Base-by-base conservation (phyloP, 2,329 filamentous ascomycete genomes). In the Ceratocystis huliohia region DNA sequence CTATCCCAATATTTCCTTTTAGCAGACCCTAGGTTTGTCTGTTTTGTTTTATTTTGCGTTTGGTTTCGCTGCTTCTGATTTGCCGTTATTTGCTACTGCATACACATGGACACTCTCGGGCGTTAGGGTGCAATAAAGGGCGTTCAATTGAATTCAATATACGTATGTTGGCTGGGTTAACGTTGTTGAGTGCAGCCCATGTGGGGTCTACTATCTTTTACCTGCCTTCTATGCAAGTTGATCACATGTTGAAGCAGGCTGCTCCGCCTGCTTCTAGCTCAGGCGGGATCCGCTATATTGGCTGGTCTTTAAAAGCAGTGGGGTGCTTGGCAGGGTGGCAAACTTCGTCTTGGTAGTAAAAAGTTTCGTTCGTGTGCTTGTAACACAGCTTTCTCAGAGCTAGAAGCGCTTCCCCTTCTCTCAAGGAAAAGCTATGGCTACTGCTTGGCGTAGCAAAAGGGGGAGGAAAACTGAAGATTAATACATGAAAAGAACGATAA, bases 91-190 rank as follows among this genome's bases (percentile, higher is more conserved):
- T 53, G 22, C 48, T 25, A n/a, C 53, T 57, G n/a, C 28, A 33
- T 57, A 8, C 53, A 57, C 8, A 22, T 22, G 22, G 56, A 41
- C 48, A 22, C 25, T 15, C 22, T 22, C 8, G 64, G 67, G 67
- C 64, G 64, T 68, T 66, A n/a, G 37, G 64, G 64, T 66, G 67
- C 44, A 66, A 66, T 64, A 68, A 66, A 61, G 63, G 66, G 37
- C 45, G 56, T 41, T 57, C 28, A 22, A n/a, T 57, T 57, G 53
- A 57, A 33, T 30, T 30, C 53, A 57, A 30, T 57, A 57, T 33
- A 33, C 37, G 53, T 30, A 25, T 17, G 30, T 57, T 30, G 62
- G 37, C 37, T 41, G 37, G 37, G 8, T 41, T 41, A 15, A 41
- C 37, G 10, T 41, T 41, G 37, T 41, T 15, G 37, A 5, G 37